Conservation (phyloP, 2,329 filamentous ascomycete species). For the Fusarium torreyae region DNA sequence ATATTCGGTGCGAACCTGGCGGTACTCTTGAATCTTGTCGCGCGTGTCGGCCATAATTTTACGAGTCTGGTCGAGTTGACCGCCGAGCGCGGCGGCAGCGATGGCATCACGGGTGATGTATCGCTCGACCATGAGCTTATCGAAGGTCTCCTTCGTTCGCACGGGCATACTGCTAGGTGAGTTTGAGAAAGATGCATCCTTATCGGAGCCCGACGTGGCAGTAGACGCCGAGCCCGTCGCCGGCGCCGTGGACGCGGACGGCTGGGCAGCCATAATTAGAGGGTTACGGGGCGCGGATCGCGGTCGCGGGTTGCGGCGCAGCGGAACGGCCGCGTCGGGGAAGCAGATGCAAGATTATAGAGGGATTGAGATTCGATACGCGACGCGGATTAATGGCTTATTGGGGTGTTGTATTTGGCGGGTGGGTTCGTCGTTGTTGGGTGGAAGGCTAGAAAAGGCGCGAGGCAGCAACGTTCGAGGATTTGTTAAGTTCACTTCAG, state of each 20-base stretch:
- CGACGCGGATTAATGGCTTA: constrained; percentile 23
- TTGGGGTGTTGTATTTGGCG: constrained; percentile 32
- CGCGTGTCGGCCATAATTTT: constrained; percentile 74
- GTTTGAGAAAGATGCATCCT: constrained; percentile 46
- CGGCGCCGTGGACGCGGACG: constrained; percentile 55
- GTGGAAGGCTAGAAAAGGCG: constrained; percentile 35
- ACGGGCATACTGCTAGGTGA: constrained; percentile 55
- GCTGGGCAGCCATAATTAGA: constrained; percentile 62
- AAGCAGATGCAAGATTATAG: constrained; percentile 37
- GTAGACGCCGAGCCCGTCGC: constrained; percentile 54
- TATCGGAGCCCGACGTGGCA: constrained; percentile 52
- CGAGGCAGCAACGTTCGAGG: constrained; percentile 40
- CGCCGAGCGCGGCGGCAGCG: constrained; percentile 66
- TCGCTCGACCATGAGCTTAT: constrained; percentile 68
- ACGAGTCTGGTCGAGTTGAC: constrained; percentile 68
- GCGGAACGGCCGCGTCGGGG: constrained; percentile 57
- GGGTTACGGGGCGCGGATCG: constrained; percentile 45
- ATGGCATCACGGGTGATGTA: constrained; percentile 69
- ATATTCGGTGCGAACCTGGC: constrained; percentile 69
- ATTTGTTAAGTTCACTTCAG: constrained; percentile 35
- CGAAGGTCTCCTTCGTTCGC: constrained; percentile 71
- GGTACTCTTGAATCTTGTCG: constrained; percentile 79
- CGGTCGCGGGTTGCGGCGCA: constrained; percentile 50
- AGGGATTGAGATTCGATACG: constrained; percentile 33
- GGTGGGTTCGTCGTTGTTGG: constrained; percentile 24